These are phyloP conservation scores for Zygoascus ofunaensis DNA, from an alignment of 805 yeast genomes.

Conservation along the genomic window DNA sequence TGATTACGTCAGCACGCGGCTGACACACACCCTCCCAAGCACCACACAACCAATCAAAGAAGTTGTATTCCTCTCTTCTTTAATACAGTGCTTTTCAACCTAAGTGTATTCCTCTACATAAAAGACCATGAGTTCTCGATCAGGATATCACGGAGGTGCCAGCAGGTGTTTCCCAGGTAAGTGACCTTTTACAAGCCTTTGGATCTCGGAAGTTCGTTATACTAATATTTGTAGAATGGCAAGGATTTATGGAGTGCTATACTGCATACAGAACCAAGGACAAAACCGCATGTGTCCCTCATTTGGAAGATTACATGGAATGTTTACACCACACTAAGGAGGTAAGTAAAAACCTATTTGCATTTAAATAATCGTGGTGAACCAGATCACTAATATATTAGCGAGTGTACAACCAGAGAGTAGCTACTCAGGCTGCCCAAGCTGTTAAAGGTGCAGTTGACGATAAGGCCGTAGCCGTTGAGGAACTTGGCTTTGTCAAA, in stretches of 20 bases:
- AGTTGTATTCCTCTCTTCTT: constrained; percentile 3
- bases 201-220: background rate
- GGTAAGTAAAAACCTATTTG: constrained; percentile 12
- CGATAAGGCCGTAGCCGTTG: constrained; percentile 1
- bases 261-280: constrained; percentile 32
- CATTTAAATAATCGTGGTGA: background rate
- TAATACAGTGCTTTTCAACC: constrained; percentile 5
- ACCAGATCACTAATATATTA: background rate
- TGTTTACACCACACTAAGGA: constrained; percentile 43
- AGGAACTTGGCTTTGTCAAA: constrained; percentile 3
- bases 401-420: background rate
- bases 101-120: too few species aligned
- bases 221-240: constrained; percentile 30
- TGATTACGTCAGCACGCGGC: too few species aligned
- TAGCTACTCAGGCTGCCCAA: constrained; percentile 1
- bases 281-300: constrained; percentile 33
- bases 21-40: too few species aligned
- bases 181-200: constrained; percentile 10
- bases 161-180: constrained; percentile 39
- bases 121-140: constrained; percentile 32
- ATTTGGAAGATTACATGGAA: constrained; percentile 40
- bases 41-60: constrained; percentile 6
- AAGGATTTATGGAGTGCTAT: constrained; percentile 39
- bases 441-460: constrained; percentile 1
- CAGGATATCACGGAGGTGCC: constrained; percentile 36